Conservation (phyloP, 2,329 filamentous ascomycete genomes). For the Nakataea oryzae region DNA sequence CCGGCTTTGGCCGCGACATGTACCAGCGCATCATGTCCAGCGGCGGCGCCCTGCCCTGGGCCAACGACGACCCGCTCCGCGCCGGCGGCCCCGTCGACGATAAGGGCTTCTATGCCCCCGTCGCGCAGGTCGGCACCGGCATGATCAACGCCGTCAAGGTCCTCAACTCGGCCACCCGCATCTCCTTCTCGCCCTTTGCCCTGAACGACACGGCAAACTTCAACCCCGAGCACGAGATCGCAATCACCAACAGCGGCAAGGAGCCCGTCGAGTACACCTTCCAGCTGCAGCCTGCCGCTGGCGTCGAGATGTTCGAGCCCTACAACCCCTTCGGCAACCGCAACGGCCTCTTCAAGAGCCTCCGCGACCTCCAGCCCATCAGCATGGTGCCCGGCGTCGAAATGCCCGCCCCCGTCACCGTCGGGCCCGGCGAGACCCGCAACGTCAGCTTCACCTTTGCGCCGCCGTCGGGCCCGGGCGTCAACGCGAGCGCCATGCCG, state of each 20-base stretch:
- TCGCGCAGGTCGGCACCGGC: constrained; percentile 16
- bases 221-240: constrained; percentile 14
- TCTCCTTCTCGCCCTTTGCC: constrained; percentile 25
- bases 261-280: constrained; percentile 23
- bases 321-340: not conserved
- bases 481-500: not conserved
- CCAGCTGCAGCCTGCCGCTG: constrained; percentile 13
- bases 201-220: constrained; percentile 35
- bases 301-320: constrained; percentile 24
- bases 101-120: constrained; percentile 7
- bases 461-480: constrained; percentile 8
- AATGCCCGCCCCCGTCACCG: not conserved
- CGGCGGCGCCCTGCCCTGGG: constrained; percentile 18
- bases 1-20: constrained; percentile 15
- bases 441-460: constrained; percentile 14
- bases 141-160: constrained; percentile 30
- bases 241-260: constrained; percentile 25
- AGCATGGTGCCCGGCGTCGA: not conserved
- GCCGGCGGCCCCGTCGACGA: constrained; percentile 10
- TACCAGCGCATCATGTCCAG: constrained; percentile 20
- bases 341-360: not conserved
- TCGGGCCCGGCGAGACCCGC: constrained; percentile 12
- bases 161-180: constrained; percentile 22
- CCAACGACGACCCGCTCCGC: constrained; percentile 4
- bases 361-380: not conserved